Evolutionary conservation across 495 filamentous ascomycete genomes (phyloP).

Genomic region (Sporormia fimetaria): DNA sequence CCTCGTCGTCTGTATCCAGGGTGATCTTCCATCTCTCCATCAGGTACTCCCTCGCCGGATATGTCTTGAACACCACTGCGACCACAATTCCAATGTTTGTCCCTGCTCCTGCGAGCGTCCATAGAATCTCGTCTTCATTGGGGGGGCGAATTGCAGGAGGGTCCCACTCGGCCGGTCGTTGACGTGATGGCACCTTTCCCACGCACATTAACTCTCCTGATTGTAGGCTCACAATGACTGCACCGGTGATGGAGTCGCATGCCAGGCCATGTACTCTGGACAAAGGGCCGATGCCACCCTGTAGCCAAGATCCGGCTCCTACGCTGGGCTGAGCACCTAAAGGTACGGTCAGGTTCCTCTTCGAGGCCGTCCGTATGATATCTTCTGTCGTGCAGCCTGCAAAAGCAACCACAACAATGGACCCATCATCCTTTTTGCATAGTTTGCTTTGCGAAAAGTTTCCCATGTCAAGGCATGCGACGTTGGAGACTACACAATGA

Average conservation of each 20-base stretch:
- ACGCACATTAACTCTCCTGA: slow-evolving; percentile 40
- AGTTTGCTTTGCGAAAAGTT: slow-evolving; percentile 45
- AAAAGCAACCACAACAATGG: slow-evolving; percentile 40
- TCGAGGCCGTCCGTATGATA: slow-evolving; percentile 44
- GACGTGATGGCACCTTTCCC: slow-evolving; percentile 42
- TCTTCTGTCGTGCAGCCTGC: slow-evolving; percentile 47
- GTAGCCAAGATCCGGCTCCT: slow-evolving; percentile 50
- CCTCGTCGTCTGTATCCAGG: slow-evolving; percentile 34
- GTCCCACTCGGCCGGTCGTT: slow-evolving; percentile 38
- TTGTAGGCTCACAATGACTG: slow-evolving; percentile 45
- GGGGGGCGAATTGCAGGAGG: slow-evolving; percentile 37
- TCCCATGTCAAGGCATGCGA: slow-evolving; percentile 48
- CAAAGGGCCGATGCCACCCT: slow-evolving; percentile 55
- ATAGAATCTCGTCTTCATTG: slow-evolving; percentile 46
- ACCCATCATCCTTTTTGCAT: slow-evolving; percentile 28
- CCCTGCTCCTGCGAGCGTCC: slow-evolving; percentile 51
- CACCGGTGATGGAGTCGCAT: slow-evolving; percentile 51
- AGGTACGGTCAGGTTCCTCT: slow-evolving; percentile 43
- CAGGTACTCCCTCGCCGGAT: slow-evolving; percentile 35
- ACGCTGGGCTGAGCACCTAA: slow-evolving; percentile 51
- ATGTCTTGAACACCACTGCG: slow-evolving; percentile 46
- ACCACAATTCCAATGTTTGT: slow-evolving; percentile 54
- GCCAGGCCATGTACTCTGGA: slow-evolving; percentile 46
- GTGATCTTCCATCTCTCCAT: slow-evolving; percentile 44
- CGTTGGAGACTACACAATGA: slow-evolving; percentile 44